These are phyloP conservation scores for Rhodofomes roseus DNA, from an alignment of 1,284 basidiomycete genomes.

Conservation along the genomic window DNA sequence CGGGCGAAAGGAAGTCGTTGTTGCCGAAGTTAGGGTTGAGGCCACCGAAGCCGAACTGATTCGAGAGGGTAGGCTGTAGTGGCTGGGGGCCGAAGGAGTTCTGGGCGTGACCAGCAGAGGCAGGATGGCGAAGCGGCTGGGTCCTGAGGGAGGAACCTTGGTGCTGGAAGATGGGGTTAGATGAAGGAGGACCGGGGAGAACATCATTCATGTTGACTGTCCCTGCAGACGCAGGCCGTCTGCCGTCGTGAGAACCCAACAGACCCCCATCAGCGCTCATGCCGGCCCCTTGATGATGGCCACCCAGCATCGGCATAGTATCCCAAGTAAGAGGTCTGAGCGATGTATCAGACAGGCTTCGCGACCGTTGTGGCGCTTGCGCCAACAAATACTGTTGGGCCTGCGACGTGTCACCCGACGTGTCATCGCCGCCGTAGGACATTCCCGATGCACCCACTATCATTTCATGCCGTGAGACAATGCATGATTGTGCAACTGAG, in stretches of 20 bases:
- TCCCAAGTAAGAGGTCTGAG: conserved; percentile 56
- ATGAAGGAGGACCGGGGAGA: conserved; percentile 31
- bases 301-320: conserved; percentile 29
- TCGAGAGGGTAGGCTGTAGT: conserved; percentile 20
- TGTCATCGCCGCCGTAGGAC: conserved; percentile 15
- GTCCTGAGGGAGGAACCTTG: conserved; percentile 16
- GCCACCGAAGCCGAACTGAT: conserved; percentile 26
- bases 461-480: conserved; percentile 26
- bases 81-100: conserved; percentile 24
- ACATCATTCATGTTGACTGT: conserved; percentile 49
- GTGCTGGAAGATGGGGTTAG: conserved; percentile 13
- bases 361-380: conserved; percentile 29
- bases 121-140: conserved; percentile 19
- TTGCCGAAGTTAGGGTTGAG: conserved; percentile 14
- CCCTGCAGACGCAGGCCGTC: conserved; percentile 16
- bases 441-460: conserved; percentile 17
- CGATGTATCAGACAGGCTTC: conserved; percentile 62
- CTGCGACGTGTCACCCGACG: conserved; percentile 12
- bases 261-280: conserved; percentile 10
- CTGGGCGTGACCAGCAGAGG: conserved; percentile 29
- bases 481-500: conserved; percentile 28
- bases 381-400: conserved; percentile 29
- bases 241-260: conserved; percentile 14
- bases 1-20: conserved; percentile 45
- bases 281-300: conserved; percentile 25